Evolutionary conservation across 495 filamentous ascomycete species (phyloP).

Genomic region (Massariosphaeria phaeospora): DNA sequence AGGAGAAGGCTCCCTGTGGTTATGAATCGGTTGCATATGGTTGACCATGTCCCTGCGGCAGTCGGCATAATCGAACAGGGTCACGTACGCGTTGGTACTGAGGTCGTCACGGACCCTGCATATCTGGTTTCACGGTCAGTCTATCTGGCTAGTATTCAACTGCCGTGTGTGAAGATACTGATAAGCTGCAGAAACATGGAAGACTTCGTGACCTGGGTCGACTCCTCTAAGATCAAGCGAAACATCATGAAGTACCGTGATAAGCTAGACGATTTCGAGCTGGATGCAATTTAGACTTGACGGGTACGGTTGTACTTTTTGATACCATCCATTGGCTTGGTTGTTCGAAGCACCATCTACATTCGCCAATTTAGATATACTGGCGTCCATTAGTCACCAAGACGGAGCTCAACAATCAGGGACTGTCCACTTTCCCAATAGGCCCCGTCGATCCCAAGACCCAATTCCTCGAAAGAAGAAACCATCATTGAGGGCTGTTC

Average conservation of each 20-base stretch:
- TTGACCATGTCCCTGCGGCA: conserved; percentile 75
- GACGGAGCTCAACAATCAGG: no score
- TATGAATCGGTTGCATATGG: conserved; percentile 85
- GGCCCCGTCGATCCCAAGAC: no score
- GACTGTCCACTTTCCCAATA: no score
- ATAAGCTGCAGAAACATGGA: conserved; percentile 76
- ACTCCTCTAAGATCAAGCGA: conserved; percentile 93
- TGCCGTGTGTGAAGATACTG: conserved; percentile 34
- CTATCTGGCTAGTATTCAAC: conserved; percentile 18
- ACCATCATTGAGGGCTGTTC: no score
- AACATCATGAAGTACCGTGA: conserved; percentile 90
- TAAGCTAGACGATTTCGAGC: conserved; percentile 94
- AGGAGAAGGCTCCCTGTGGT: conserved; percentile 75
- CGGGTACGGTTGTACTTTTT: no score
- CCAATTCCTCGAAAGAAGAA: no score
- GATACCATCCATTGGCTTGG: no score
- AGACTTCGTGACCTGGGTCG: conserved; percentile 96
- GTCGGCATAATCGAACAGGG: conserved; percentile 90
- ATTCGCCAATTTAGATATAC: no score
- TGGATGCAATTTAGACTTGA: conserved; percentile 41
- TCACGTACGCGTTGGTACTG: conserved; percentile 87
- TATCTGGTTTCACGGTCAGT: conserved; percentile 61
- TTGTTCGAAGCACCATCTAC: no score
- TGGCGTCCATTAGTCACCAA: no score
- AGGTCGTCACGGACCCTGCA: conserved; percentile 82